Percentiles rank a stretch among this genome's conserved stretches.
Evolutionary conservation across 163 green algal species (phyloP).

Genomic region (Scenedesmus sp.): DNA sequence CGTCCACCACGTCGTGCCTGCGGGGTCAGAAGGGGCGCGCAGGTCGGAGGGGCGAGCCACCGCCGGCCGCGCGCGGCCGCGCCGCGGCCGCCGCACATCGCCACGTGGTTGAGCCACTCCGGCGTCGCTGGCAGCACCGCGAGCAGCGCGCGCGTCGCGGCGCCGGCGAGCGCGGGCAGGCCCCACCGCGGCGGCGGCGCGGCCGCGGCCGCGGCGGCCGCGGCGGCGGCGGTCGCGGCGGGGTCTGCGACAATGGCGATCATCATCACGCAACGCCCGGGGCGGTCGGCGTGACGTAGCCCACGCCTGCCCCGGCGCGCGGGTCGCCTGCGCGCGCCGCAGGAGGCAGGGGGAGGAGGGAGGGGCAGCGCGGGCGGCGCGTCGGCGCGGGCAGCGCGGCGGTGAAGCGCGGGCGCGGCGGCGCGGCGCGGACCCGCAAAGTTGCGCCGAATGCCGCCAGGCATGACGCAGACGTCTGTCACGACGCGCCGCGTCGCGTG

Average conservation of each 20-base stretch:
- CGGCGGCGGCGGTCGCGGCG: too few relatives aligned
- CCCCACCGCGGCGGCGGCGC: too few relatives aligned
- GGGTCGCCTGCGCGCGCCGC: too few relatives aligned
- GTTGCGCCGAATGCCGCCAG: neutral
- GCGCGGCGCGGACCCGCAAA: neutral
- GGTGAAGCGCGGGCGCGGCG: too few relatives aligned
- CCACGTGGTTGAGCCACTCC: slow-evolving; percentile 15
- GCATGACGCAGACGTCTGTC: neutral
- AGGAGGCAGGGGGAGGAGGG: neutral
- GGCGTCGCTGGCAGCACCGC: slow-evolving; percentile 5
- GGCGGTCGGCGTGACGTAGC: slow-evolving; percentile 15
- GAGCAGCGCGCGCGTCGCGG: neutral
- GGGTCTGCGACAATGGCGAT: slow-evolving; percentile 5
- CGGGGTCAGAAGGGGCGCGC: too few relatives aligned
- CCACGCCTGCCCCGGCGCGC: neutral
- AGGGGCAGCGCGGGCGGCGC: too few relatives aligned
- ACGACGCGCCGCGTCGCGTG: slow-evolving; percentile 7
- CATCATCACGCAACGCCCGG: slow-evolving; percentile 22
- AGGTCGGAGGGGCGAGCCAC: too few relatives aligned
- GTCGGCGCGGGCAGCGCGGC: too few relatives aligned
- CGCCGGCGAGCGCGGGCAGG: too few relatives aligned
- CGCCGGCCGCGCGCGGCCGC: too few relatives aligned
- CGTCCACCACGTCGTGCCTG: slow-evolving; percentile 31
- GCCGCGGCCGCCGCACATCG: too few relatives aligned
- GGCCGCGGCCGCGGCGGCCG: too few relatives aligned